Evolutionary conservation across 2,329 filamentous ascomycete species (phyloP).

Genomic region (Truncatella angustata): DNA sequence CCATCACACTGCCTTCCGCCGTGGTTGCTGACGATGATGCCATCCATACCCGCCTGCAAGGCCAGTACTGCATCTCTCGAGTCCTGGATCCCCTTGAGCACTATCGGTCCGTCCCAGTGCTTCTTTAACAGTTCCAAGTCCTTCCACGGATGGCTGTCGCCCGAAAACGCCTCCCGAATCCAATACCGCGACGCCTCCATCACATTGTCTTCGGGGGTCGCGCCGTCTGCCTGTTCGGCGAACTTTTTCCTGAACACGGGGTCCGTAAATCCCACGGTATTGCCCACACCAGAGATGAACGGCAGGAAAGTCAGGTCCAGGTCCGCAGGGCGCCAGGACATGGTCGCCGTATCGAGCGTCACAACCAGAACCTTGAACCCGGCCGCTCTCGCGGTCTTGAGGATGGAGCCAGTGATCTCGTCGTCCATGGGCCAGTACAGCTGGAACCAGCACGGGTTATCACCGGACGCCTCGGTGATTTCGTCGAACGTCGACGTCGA

Average conservation of each 20-base stretch:
- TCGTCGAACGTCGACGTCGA: slow-evolving; percentile 64
- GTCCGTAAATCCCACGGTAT: slow-evolving; percentile 63
- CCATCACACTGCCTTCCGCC: slow-evolving; percentile 44
- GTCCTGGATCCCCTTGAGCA: slow-evolving; percentile 58
- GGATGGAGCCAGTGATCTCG: slow-evolving; percentile 62
- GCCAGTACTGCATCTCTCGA: slow-evolving; percentile 48
- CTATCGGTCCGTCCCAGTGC: slow-evolving; percentile 63
- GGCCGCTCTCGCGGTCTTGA: slow-evolving; percentile 57
- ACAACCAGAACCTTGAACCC: slow-evolving; percentile 68
- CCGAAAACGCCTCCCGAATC: slow-evolving; percentile 46
- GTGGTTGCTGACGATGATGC: slow-evolving; percentile 49
- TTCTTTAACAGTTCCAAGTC: slow-evolving; percentile 56
- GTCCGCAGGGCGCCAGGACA: slow-evolving; percentile 68
- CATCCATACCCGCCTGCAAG: slow-evolving; percentile 41
- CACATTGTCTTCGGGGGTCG: slow-evolving; percentile 45
- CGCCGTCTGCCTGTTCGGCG: slow-evolving; percentile 43
- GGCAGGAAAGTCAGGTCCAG: slow-evolving; percentile 62
- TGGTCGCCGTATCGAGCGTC: slow-evolving; percentile 68
- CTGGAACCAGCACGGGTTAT: slow-evolving; percentile 67
- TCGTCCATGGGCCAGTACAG: slow-evolving; percentile 71
- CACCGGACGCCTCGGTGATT: slow-evolving; percentile 56
- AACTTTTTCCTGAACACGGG: slow-evolving; percentile 62
- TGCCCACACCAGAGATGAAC: slow-evolving; percentile 58
- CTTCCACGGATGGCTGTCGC: slow-evolving; percentile 50
- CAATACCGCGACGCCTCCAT: slow-evolving; percentile 51